Evolutionary conservation across 2,329 filamentous ascomycete genomes (phyloP).

Genomic region (Sporothrix pallida): DNA sequence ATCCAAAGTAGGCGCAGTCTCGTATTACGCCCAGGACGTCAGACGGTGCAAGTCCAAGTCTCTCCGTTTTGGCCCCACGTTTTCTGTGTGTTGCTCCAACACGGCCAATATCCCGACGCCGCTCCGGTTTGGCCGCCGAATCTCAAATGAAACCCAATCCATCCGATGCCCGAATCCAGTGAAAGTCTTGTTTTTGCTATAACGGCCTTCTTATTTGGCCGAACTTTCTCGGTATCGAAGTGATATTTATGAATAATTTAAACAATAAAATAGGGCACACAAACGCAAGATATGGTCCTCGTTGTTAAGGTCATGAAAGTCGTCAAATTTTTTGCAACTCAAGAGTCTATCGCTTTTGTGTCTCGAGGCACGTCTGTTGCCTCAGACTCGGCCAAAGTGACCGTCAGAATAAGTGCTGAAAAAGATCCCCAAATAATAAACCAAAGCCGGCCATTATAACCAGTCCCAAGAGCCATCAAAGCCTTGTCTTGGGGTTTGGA

Average conservation of each 20-base stretch:
- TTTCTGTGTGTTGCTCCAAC: background rate
- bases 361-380: slow-evolving; percentile 1
- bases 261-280: background rate
- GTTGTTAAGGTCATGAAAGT: slow-evolving; percentile 29
- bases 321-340: slow-evolving; percentile 28
- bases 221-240: background rate
- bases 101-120: slow-evolving; percentile 21
- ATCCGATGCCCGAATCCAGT: background rate
- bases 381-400: background rate
- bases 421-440: slow-evolving; percentile 12
- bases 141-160: background rate
- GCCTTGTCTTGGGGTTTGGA: background rate
- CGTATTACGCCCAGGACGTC: background rate
- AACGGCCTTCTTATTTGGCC: background rate
- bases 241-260: background rate
- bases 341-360: slow-evolving; percentile 22
- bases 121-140: slow-evolving; percentile 7
- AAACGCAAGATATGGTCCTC: too few relatives aligned
- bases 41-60: background rate
- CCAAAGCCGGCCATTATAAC: slow-evolving; percentile 4
- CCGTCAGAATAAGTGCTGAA: background rate
- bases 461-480: background rate
- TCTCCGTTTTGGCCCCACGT: background rate
- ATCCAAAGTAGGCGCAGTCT: background rate
- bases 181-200: background rate